Base-by-base conservation (phyloP, 179 eudicot species). In the Silene noctiflora region DNA sequence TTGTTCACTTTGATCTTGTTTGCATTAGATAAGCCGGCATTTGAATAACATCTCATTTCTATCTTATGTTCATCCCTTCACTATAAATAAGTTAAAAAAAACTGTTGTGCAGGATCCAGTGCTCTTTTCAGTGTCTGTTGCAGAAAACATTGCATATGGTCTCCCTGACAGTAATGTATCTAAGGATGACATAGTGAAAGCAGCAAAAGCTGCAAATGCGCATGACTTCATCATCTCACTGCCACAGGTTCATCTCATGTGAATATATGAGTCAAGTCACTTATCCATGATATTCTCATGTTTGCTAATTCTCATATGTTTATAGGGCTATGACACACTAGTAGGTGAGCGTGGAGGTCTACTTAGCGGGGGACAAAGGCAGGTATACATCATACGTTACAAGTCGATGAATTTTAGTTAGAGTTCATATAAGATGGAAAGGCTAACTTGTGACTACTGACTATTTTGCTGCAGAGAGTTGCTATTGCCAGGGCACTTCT, bases 281-380 rank as follows among this genome's bases (percentile, higher is more conserved):
- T 20, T 46, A 60, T 55, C 21, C 22, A 13, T 31, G 10, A 25
- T 79, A 31, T 17, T 68, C 74, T 39, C 25, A 65, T 61, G 21
- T 66, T 81, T 79, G 68, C 83, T 86, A 63, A 85, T 59, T 67
- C 64, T 24, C 58, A 39, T 79, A 53, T 76, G 70, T 72, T 17
- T 56, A 12, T 77, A 95, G 99, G 99, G 99, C 72, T 95, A 95
- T 83, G 99, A 95, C 86, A 95, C 99, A 46, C 89, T 87, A 70
- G 99, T 95, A 80, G 99, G 99, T 69, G 99, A 95, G 82, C 96
- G 98, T 72, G 99, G 99, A 78, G 98, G 99, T 64, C 81, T 95
- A 69, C 80, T 93, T 39, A 95, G 99, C 82, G 99, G 99, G 60
- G 99, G 99, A 58, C 98, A 95, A 85, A 86, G 98, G 60, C 99